Base-by-base conservation (phyloP, 345 rosid species). In the Syzygium oleosum region DNA sequence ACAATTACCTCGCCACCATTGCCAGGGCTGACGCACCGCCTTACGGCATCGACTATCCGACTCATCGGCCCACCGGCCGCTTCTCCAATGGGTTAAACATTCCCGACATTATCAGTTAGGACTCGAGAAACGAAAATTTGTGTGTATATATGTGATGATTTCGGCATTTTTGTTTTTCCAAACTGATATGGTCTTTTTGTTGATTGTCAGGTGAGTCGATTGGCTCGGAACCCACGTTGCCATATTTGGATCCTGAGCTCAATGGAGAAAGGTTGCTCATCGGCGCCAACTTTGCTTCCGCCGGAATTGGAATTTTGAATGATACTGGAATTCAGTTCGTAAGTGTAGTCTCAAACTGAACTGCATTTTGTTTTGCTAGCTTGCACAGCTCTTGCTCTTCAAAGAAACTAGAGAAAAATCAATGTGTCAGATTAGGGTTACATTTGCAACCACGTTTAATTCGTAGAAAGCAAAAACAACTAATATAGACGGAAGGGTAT, bases 1-100 rank as follows among this genome's bases (percentile, higher is more conserved):
- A 92, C 88, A 92, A 92, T 85, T 92, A 92, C 86, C 91, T 92
- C 9, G 92, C 90, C 54, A 92, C 94, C 91, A 90, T 91, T 0
- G 94, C 94, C 9, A 90, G 94, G 4, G 94, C 94, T 1, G 93
- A 92, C 53, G 58, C 85, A 0, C 92, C 92, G 2, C 94, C 94
- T 6, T 92, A 92, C 13, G 94, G 94, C 53, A 84, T 92, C 25
- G 94, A 88, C 65, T 88, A 88, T 87, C 90, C 90, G 22, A 80
- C 86, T 0, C 90, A 88, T 41, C 87, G 29, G 17, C 43, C 90
- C 53, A 88, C 90, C 0, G 90, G 90, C 88, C 85, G 90, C 52
- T 88, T 88, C 88, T 89, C 94, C 84, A 92, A 92, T 63, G 94
- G 94, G 73, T 51, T 88, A 12, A 92, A 91, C 91, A 92, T 92